phyloP scores from a whole-genome alignment of 345 rosid species.

The Melaleuca quinquenervia region DNA sequence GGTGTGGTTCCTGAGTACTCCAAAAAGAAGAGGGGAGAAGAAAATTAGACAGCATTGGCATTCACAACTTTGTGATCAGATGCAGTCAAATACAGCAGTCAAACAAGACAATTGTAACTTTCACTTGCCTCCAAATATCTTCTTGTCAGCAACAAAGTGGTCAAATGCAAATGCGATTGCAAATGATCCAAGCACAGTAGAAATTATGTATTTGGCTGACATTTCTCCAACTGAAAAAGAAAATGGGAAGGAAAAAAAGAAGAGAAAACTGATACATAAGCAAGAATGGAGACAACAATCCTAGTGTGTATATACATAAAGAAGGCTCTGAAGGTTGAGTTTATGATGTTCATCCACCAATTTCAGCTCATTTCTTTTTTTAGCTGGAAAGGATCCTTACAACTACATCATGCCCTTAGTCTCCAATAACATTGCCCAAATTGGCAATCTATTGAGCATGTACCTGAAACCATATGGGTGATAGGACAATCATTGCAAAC shows the following conservation, averaged over 20 bases:
- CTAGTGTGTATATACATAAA: background rate
- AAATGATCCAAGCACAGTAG: constrained; percentile 51
- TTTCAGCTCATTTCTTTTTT: background rate
- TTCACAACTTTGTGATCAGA: background rate
- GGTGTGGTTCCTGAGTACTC: constrained; percentile 65
- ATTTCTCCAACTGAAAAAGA: constrained; percentile 17
- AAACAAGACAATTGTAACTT: background rate
- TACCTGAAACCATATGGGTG: background rate
- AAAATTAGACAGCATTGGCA: background rate
- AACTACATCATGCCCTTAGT: background rate
- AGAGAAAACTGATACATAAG: background rate
- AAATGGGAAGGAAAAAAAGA: background rate
- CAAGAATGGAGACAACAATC: background rate
- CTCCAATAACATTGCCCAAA: background rate
- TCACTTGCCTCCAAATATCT: constrained; percentile 75
- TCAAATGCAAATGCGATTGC: constrained; percentile 50
- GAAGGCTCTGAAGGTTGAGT: background rate
- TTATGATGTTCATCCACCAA: background rate
- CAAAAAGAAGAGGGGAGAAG: background rate
- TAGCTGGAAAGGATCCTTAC: background rate
- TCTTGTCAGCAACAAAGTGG: constrained; percentile 38
- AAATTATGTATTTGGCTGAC: constrained; percentile 47
- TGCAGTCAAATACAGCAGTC: background rate
- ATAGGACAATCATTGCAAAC: background rate
- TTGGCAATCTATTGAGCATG: background rate